Base-by-base conservation (phyloP, 805 yeast genomes). In the Spencermartinsiella europaea region DNA sequence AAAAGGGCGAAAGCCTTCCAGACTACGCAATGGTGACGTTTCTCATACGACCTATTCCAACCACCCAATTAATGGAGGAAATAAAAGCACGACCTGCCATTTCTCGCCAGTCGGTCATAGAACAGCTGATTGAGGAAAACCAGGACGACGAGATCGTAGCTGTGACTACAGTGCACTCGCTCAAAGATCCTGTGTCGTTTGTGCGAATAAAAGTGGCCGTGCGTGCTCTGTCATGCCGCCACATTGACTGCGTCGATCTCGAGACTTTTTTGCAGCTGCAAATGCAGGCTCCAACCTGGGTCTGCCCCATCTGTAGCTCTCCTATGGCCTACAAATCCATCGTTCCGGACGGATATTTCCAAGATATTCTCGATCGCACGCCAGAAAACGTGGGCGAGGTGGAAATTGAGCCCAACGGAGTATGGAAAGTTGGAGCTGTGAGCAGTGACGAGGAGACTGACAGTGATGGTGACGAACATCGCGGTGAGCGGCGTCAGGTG, bases 191-290 rank as follows among this genome's bases (percentile, higher is more conserved):
- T 0, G 70, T 90, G 4, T 78, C 93, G 1, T 82, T 77, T 58
- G 72, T 78, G 5, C 73, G 85, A 47, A 83, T 93, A 74, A 68
- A 71, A 46, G 64, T 74, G 44, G 98, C 99, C 0, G 77, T 80
- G 1, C 77, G 87, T 53, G 79, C 95, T 1, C 66, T 73, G 1
- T 69, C 65, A 40, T 93, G 99, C 66, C 68, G 74, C 31, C 99
- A 93, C 65, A 67, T 88, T 14, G 91, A 85, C 57, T 90, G 98
- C 61, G 87, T 90, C 62, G 99, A 93, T 65, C 90, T 86, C 0
- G 63, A 73, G 31, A 77, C 85, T 38, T 93, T 77, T 59, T 56
- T 93, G 7, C 77, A 79, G 57, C 72, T 89, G 38, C 98, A 91
- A 62, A 71, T 72, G 46, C 91, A 84, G 60, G 78, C 85, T 0